Base-by-base conservation (phyloP, 306 rosid species). In the Gillenia trifoliata region DNA sequence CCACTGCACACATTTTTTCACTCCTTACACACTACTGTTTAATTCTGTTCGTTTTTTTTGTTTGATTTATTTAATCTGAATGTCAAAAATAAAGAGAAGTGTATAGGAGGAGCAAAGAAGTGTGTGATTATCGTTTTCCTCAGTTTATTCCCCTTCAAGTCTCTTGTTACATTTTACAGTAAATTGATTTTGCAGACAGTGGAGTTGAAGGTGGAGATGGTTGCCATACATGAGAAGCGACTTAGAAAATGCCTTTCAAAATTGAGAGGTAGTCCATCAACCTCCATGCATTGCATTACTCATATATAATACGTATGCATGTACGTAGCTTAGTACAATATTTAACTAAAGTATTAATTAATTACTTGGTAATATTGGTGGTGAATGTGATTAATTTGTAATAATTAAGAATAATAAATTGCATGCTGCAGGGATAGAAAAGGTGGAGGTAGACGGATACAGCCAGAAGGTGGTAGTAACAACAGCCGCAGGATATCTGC, bases 161-260 rank as follows among this genome's bases (percentile, higher is more conserved):
- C n/a, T 38, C 41, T 38, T 8, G 41, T 38, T 38, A 38, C 10
- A 38, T 38, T 36, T 38, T 38, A 38, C 41, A 38, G 41, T 38
- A 38, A 38, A 1, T 23, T 77, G 50, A 38, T 11, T 71, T 69
- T 80, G 79, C 90, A 93, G 98, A 84, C 77, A 31, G 97, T 93
- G 43, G 98, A 90, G 71, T 72, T 93, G 77, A 93, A 93, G 86
- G 98, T 93, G 75, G 97, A 93, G 79, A 93, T 93, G 98, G 96
- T 88, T 4, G 93, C 93, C 70, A 81, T 93, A 78, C 96, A 93
- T 38, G 98, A 93, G 88, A 93, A 84, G 76, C 85, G 97, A 79
- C 79, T 93, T 10, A 82, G 98, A 83, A 93, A 93, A 83, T 85
- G 90, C 78, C 84, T 93, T 36, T 86, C 93, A 41, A 93, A 93